Conservation (phyloP, 805 yeast genomes). For the Torulaspora indica region DNA sequence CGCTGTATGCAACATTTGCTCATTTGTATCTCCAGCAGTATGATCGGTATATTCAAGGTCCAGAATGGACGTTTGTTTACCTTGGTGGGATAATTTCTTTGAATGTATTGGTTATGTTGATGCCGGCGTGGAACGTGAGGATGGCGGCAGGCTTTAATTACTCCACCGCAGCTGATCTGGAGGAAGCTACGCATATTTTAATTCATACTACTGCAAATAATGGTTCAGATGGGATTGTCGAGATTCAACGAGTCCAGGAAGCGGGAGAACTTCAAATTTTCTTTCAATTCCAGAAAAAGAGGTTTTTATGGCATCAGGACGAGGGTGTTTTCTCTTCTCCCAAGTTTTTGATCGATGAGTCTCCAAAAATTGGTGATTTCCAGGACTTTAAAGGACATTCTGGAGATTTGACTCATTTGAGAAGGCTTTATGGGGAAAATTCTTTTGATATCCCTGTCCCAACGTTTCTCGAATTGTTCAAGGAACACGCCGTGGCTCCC, state of each 20-base stretch:
- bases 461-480: conserved; percentile 80
- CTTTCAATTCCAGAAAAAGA: conserved; percentile 86
- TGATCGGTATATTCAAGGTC: conserved; percentile 77
- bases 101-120: conserved; percentile 72
- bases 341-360: conserved; percentile 55
- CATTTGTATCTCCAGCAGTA: conserved; percentile 64
- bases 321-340: conserved; percentile 71
- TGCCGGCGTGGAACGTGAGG: conserved; percentile 90
- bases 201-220: conserved; percentile 78
- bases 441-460: conserved; percentile 94
- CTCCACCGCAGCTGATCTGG: conserved; percentile 44
- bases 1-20: conserved; percentile 68
- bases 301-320: conserved; percentile 64
- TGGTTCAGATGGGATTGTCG: conserved; percentile 78
- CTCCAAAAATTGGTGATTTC: conserved; percentile 52
- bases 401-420: conserved; percentile 47
- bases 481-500: conserved; percentile 98
- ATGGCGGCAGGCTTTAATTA: conserved; percentile 70
- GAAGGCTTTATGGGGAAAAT: conserved; percentile 74
- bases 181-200: conserved; percentile 66
- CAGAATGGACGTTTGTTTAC: conserved; percentile 94
- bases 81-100: conserved; percentile 66
- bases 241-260: conserved; percentile 49
- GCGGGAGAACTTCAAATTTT: conserved; percentile 60
- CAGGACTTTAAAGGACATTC: conserved; percentile 52